A percentile compares a stretch with the other conserved stretches of the same genome.
Conservation (phyloP, 495 filamentous ascomycete genomes). For the Xylaria curta region DNA sequence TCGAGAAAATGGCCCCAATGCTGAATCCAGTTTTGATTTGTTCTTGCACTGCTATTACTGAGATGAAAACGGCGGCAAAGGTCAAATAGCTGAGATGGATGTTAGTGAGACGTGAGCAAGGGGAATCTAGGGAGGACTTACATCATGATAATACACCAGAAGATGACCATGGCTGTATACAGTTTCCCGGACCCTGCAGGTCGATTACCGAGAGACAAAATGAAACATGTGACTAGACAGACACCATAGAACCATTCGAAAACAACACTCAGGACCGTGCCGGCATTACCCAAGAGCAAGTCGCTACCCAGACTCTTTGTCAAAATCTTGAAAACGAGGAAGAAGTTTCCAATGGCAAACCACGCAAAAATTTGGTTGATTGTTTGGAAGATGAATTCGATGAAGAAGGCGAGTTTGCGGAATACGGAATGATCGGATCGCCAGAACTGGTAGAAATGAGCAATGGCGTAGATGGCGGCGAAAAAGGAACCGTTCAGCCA, state of each 20-base stretch:
- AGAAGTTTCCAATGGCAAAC: slow-evolving; percentile 99
- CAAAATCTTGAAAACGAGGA: slow-evolving; percentile 97
- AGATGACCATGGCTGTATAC: slow-evolving; percentile 96
- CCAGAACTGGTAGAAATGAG: slow-evolving; percentile 94
- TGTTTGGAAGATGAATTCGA: slow-evolving; percentile 94
- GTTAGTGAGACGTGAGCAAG: slow-evolving; percentile 30
- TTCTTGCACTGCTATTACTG: slow-evolving; percentile 78
- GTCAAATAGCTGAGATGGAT: slow-evolving; percentile 71
- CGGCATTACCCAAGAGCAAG: slow-evolving; percentile 72
- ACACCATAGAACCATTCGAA: slow-evolving; percentile 97
- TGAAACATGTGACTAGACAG: slow-evolving; percentile 91
- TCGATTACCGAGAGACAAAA: slow-evolving; percentile 92
- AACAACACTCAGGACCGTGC: slow-evolving; percentile 81
- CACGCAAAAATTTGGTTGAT: slow-evolving; percentile 98
- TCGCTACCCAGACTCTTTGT: slow-evolving; percentile 78
- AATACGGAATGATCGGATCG: slow-evolving; percentile 87
- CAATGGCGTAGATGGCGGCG: slow-evolving; percentile 93
- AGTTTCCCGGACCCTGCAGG: slow-evolving; percentile 92
- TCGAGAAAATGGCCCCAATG: slow-evolving; percentile 76
- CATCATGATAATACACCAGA: slow-evolving; percentile 96
- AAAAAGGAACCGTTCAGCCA: slow-evolving; percentile 99
- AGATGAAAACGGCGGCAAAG: slow-evolving; percentile 95
- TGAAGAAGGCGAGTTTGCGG: slow-evolving; percentile 84
- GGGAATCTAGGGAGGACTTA: slow-evolving; percentile 50
- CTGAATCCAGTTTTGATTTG: slow-evolving; percentile 70